Conservation (phyloP, 208 protist genomes). For the Spongospora subterranea region DNA sequence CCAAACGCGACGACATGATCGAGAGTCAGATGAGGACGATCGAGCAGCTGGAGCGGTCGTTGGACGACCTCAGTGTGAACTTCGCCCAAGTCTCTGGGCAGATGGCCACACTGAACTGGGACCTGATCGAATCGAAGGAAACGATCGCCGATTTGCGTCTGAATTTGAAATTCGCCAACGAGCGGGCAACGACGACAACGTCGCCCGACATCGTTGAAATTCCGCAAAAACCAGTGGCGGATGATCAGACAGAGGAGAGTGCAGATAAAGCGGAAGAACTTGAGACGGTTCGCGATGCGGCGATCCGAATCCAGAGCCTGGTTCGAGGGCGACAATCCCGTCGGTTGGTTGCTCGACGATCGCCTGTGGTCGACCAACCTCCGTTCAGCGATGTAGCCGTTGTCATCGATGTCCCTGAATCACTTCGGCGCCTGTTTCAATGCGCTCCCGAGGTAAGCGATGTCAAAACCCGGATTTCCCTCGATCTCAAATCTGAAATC, state of each 20-base stretch:
- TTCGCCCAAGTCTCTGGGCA: background rate
- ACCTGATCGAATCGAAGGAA: background rate
- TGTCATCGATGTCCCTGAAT: background rate
- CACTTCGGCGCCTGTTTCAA: conserved; percentile 31
- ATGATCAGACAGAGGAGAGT: background rate
- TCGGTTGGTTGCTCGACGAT: background rate
- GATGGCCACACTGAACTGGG: background rate
- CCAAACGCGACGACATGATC: background rate
- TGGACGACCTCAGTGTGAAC: conserved; percentile 5
- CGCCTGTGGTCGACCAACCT: background rate
- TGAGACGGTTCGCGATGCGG: background rate
- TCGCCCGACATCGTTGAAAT: background rate
- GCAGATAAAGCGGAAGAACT: background rate
- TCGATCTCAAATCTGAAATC: background rate
- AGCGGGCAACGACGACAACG: background rate
- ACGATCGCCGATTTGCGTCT: background rate
- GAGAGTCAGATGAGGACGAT: background rate
- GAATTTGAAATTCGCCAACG: conserved; percentile 5
- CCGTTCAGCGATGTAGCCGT: background rate
- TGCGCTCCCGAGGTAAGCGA: conserved; percentile 1
- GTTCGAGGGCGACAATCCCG: conserved; percentile 8
- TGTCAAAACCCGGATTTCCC: background rate
- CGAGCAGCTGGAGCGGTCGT: background rate
- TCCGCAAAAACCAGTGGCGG: background rate
- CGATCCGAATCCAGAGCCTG: conserved; percentile 39